Percentiles rank a stretch among this genome's conserved stretches.
Evolutionary conservation across 2,329 filamentous ascomycete species (phyloP).

Genomic region (Nemania abortiva): DNA sequence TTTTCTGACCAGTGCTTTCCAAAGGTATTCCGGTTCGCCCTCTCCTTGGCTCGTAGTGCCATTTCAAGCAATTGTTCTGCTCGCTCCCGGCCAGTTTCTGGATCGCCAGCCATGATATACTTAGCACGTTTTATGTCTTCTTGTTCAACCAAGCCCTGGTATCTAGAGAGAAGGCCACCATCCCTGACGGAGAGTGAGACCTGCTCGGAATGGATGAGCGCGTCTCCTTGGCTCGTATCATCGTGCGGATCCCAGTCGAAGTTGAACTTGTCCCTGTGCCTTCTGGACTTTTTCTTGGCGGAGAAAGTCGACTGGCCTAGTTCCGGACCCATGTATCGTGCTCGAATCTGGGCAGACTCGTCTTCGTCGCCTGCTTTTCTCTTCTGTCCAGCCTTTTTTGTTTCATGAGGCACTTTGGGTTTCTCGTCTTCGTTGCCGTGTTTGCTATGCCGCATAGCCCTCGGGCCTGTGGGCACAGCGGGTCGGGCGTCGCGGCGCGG

Average conservation of each 20-base stretch:
- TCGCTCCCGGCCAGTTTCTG: constrained; percentile 78
- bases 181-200: constrained; percentile 74
- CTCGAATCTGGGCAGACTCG: constrained; percentile 79
- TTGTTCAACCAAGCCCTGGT: constrained; percentile 67
- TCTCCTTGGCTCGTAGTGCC: constrained; percentile 81
- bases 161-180: constrained; percentile 59
- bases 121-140: constrained; percentile 70
- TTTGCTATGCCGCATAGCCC: constrained; percentile 68
- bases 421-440: constrained; percentile 56
- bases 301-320: constrained; percentile 87
- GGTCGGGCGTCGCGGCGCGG: constrained; percentile 41
- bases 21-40: constrained; percentile 77
- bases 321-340: constrained; percentile 92
- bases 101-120: constrained; percentile 79
- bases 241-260: constrained; percentile 98
- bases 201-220: constrained; percentile 80
- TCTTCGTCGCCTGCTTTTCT: constrained; percentile 64
- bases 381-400: constrained; percentile 44
- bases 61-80: constrained; percentile 87
- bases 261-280: constrained; percentile 97
- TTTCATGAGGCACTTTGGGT: constrained; percentile 47
- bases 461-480: constrained; percentile 76
- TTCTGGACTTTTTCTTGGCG: constrained; percentile 93
- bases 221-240: constrained; percentile 87
- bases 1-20: constrained; percentile 98